Evolutionary conservation across 1,139 yeast species (phyloP).

Genomic region (Candida glucosophila): DNA sequence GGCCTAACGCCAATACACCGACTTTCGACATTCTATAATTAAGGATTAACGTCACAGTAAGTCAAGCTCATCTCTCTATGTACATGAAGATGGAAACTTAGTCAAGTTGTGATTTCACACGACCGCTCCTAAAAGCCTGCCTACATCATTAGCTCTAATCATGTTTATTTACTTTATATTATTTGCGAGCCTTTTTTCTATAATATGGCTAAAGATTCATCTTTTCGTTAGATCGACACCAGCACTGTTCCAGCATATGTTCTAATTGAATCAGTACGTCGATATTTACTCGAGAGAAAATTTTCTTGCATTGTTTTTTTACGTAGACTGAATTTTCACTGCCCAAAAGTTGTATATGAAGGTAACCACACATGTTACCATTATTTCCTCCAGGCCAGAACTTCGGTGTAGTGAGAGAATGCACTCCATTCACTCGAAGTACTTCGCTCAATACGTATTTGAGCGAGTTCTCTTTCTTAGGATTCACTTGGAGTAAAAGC

Average conservation of each 20-base stretch:
- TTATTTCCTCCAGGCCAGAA: slow-evolving; percentile 71
- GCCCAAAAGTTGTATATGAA: slow-evolving; percentile 61
- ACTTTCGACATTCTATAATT: slow-evolving; percentile 68
- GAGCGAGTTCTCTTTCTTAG: slow-evolving; percentile 47
- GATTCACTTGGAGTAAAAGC: slow-evolving; percentile 53
- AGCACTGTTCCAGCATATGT: slow-evolving; percentile 47
- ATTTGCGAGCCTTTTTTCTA: no score
- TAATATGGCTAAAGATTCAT: slow-evolving; percentile 1
- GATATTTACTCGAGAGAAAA: slow-evolving; percentile 23
- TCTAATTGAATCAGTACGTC: slow-evolving; percentile 56
- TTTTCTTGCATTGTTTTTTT: slow-evolving; percentile 51
- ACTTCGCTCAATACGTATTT: slow-evolving; percentile 62
- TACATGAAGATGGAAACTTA: no score
- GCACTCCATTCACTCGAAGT: slow-evolving; percentile 65
- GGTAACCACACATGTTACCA: slow-evolving; percentile 40
- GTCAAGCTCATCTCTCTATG: no score
- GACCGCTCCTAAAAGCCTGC: no score
- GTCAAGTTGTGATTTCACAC: no score
- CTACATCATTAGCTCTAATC: no score
- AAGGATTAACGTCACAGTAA: neutral
- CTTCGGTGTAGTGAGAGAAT: slow-evolving; percentile 78
- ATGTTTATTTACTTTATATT: no score
- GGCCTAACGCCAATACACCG: slow-evolving; percentile 92
- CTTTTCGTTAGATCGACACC: slow-evolving; percentile 34
- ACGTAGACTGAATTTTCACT: slow-evolving; percentile 61